These are phyloP conservation scores for Phaffia australis DNA, from an alignment of 768 basidiomycete genomes.

Conservation along the genomic window DNA sequence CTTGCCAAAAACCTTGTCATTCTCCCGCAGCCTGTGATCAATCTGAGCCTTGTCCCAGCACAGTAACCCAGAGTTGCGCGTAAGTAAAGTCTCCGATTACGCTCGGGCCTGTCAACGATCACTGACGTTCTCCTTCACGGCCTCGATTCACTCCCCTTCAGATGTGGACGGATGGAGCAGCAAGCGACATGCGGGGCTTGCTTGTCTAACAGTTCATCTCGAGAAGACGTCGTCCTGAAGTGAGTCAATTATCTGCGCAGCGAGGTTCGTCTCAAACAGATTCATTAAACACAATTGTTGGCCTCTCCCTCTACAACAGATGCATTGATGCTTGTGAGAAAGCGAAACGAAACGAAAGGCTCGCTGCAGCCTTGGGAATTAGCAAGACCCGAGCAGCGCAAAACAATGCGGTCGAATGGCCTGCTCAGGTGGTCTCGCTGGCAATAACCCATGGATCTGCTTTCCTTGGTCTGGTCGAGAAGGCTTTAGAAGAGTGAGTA, in stretches of 20 bases:
- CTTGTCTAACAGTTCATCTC: slow-evolving; percentile 43
- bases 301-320: background rate
- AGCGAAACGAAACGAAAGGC: slow-evolving; percentile 70
- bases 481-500: slow-evolving; percentile 65
- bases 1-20: slow-evolving; percentile 70
- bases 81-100: background rate
- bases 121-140: slow-evolving; percentile 29
- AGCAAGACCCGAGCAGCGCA: slow-evolving; percentile 40
- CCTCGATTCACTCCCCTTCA: slow-evolving; percentile 50
- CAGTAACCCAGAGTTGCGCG: background rate
- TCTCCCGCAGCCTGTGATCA: slow-evolving; percentile 79
- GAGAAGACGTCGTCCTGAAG: slow-evolving; percentile 46
- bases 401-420: slow-evolving; percentile 42
- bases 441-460: slow-evolving; percentile 49
- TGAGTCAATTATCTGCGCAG: slow-evolving; percentile 34
- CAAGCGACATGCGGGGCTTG: slow-evolving; percentile 58
- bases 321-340: slow-evolving; percentile 69
- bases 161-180: slow-evolving; percentile 73
- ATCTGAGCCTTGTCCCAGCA: slow-evolving; percentile 56
- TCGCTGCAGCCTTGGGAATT: slow-evolving; percentile 90
- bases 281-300: too few species aligned
- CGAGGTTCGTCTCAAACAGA: background rate
- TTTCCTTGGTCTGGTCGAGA: slow-evolving; percentile 66
- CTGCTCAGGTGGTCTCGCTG: slow-evolving; percentile 53
- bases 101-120: background rate